These are phyloP conservation scores for Kodamaea plutei DNA, from an alignment of 1,139 yeast species.

Conservation along the genomic window DNA sequence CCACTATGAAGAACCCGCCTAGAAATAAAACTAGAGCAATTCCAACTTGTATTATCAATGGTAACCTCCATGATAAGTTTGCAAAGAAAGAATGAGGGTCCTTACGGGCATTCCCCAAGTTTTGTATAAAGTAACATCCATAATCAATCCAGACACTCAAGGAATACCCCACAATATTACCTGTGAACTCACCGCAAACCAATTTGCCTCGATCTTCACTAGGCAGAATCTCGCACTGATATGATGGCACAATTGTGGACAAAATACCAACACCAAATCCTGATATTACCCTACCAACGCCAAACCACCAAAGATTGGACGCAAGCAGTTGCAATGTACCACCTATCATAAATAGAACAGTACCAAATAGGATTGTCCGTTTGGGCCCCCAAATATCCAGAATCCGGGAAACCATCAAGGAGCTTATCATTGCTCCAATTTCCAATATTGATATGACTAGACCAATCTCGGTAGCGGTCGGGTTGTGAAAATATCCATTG, in stretches of 20 bases:
- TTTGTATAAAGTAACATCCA: constrained; percentile 44
- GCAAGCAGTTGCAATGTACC: constrained; percentile 49
- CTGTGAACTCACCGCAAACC: constrained; percentile 54
- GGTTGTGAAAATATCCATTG: constrained; percentile 42
- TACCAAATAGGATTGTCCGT: constrained; percentile 46
- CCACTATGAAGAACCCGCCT: constrained; percentile 54
- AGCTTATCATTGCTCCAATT: constrained; percentile 48
- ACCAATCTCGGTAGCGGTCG: constrained; percentile 46
- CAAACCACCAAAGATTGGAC: constrained; percentile 38
- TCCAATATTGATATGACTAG: constrained; percentile 49
- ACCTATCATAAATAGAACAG: constrained; percentile 46
- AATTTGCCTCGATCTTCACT: constrained; percentile 52
- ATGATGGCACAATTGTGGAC: constrained; percentile 51
- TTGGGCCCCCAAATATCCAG: constrained; percentile 48
- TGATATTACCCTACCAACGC: constrained; percentile 46
- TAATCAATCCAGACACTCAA: constrained; percentile 56
- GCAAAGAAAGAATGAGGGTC: constrained; percentile 38
- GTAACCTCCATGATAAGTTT: constrained; percentile 51
- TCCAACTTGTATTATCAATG: constrained; percentile 46
- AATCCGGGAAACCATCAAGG: constrained; percentile 44
- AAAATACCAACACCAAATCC: constrained; percentile 53
- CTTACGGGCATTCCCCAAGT: constrained; percentile 36
- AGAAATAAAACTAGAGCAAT: constrained; percentile 42
- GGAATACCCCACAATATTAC: constrained; percentile 50
- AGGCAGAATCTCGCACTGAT: constrained; percentile 55